Conservation (phyloP, 2,329 filamentous ascomycete genomes). For the Colletotrichum liaoningense region DNA sequence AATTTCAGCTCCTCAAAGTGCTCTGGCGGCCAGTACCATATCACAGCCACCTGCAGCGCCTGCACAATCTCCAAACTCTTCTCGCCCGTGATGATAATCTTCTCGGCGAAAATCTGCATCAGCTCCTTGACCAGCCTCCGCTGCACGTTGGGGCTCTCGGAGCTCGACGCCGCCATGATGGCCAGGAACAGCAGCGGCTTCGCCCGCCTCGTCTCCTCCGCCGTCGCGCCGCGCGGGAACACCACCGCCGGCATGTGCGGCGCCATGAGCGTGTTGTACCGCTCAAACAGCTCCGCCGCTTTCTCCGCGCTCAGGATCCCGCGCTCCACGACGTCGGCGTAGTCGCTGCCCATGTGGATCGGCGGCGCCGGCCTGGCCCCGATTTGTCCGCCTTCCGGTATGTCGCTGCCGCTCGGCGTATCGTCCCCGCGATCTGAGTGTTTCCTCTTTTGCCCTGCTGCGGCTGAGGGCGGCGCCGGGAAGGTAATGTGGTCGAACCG, state of each 20-base stretch:
- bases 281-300: slow-evolving; percentile 65
- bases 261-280: slow-evolving; percentile 70
- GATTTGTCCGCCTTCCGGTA: slow-evolving; percentile 7
- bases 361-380: slow-evolving; percentile 25
- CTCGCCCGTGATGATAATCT: slow-evolving; percentile 78
- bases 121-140: slow-evolving; percentile 74
- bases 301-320: slow-evolving; percentile 67
- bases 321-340: slow-evolving; percentile 67
- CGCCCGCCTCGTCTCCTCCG: slow-evolving; percentile 64
- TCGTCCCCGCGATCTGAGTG: slow-evolving; percentile 39
- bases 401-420: not conserved
- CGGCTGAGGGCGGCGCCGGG: not conserved
- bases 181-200: slow-evolving; percentile 78
- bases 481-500: not conserved
- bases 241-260: slow-evolving; percentile 72
- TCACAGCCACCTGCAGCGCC: slow-evolving; percentile 77
- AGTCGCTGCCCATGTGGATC: slow-evolving; percentile 38
- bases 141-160: slow-evolving; percentile 68
- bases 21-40: slow-evolving; percentile 89
- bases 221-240: slow-evolving; percentile 65
- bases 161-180: slow-evolving; percentile 74
- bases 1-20: slow-evolving; percentile 89
- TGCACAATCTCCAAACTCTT: slow-evolving; percentile 89
- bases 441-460: slow-evolving; percentile 45
- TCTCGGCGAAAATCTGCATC: slow-evolving; percentile 79